Evolutionary conservation across 768 basidiomycete genomes (phyloP).

Genomic region (Lactarius tabidus): DNA sequence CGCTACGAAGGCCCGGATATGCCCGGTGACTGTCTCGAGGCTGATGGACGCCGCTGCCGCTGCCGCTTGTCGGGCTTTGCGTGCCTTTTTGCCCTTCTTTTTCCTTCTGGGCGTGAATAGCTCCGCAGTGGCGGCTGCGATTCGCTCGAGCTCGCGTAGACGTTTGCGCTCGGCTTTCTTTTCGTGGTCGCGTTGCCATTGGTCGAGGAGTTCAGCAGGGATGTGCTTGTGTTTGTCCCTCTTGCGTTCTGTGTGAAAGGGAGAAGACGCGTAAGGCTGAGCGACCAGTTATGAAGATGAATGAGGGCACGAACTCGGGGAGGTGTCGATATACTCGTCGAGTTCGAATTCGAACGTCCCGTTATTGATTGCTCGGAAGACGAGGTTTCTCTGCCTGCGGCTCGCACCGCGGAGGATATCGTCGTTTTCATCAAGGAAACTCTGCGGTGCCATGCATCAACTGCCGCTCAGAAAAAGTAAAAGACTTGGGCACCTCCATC

Average conservation of each 20-base stretch:
- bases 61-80: conserved; percentile 62
- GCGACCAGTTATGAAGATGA: background rate
- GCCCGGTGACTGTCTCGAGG: conserved; percentile 49
- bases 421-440: conserved; percentile 50
- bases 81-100: conserved; percentile 64
- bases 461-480: conserved; percentile 13
- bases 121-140: conserved; percentile 57
- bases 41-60: conserved; percentile 47
- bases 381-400: conserved; percentile 47
- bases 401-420: conserved; percentile 43
- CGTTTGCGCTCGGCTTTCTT: conserved; percentile 79
- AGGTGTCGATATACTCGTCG: conserved; percentile 33
- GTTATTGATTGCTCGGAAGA: conserved; percentile 58
- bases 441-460: conserved; percentile 5
- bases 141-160: conserved; percentile 52
- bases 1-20: conserved; percentile 62
- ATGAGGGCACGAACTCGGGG: conserved; percentile 47
- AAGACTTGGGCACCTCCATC: conserved; percentile 21
- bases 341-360: conserved; percentile 43
- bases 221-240: conserved; percentile 42
- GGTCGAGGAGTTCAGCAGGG: conserved; percentile 54
- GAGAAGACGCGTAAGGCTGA: conserved; percentile 2
- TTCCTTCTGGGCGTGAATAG: conserved; percentile 50
- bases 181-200: conserved; percentile 78
- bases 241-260: conserved; percentile 38